Base-by-base conservation (phyloP, 2,329 filamentous ascomycete genomes). In the Amesomyces nigricolor region DNA sequence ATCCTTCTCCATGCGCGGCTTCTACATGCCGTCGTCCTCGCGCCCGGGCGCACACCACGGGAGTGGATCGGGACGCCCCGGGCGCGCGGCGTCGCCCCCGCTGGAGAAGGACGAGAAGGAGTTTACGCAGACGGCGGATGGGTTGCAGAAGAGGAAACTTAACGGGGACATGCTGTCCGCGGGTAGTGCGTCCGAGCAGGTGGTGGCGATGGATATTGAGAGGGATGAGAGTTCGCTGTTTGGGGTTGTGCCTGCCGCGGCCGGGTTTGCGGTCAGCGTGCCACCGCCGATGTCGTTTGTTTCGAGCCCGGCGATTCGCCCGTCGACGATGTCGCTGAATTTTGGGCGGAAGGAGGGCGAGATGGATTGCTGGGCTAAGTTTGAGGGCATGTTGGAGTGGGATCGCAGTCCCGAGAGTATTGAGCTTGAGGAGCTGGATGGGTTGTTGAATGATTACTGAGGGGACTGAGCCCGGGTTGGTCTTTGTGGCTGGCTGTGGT, bases 71-170 rank as follows among this genome's bases (percentile, higher is more conserved):
- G 70, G 75, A 47, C 81, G 86, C 64, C 83, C 81, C 59, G 79
- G 84, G 58, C 84, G 88, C 57, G 87, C 86, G n/a, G 84, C 87
- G 22, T 94, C 89, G 61, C 91, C 92, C 50, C 90, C 91, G 14
- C 78, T 97, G 38, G 92, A 97, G 73, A 90, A 88, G 65, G 92
- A 97, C 64, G 92, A 97, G 76, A 89, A 88, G 67, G 94, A 97
- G 71, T 99, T 99, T 68, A 96, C 92, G 6, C 89, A 95, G 72
- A 97, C 91, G 1, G 94, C 94, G 14, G 89, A 90, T 63, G 89
- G 87, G 47, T 81, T 97, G 64, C 89, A 83, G 65, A 84, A 82
- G 68, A 75, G 80, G 58, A 86, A 85, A 65, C 73, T 84, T 19
- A 77, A 70, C 44, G 76, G 78, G 29, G 74, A 75, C 40, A 58